A percentile compares a stretch with the other conserved stretches of the same genome.
Evolutionary conservation across 805 yeast genomes (phyloP).

Genomic region (Yarrowia bubula): DNA sequence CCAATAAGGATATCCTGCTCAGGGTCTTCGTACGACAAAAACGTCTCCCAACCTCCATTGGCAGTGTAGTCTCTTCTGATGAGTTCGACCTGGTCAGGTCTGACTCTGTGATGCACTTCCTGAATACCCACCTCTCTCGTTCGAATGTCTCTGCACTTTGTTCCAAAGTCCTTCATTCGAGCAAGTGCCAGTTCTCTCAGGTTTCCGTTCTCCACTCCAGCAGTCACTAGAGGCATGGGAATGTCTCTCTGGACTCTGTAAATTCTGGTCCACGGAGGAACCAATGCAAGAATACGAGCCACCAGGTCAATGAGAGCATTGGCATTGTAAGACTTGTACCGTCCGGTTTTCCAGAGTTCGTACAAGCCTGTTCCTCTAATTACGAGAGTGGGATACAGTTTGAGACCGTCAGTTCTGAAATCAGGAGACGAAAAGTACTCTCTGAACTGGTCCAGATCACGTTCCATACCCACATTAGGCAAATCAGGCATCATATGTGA

Average conservation of each 20-base stretch:
- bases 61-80: slow-evolving; percentile 95
- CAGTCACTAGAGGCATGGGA: slow-evolving; percentile 97
- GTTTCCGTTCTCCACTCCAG: slow-evolving; percentile 98
- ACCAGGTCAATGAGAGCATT: slow-evolving; percentile 91
- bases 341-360: slow-evolving; percentile 95
- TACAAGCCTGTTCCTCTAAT: slow-evolving; percentile 96
- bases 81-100: slow-evolving; percentile 95
- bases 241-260: slow-evolving; percentile 98
- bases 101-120: slow-evolving; percentile 94
- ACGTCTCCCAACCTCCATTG: slow-evolving; percentile 98
- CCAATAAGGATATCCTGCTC: slow-evolving; percentile 95
- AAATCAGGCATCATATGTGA: slow-evolving; percentile 99
- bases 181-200: slow-evolving; percentile 92
- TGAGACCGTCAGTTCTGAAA: slow-evolving; percentile 94
- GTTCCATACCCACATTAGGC: slow-evolving; percentile 98
- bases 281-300: slow-evolving; percentile 91
- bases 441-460: slow-evolving; percentile 91
- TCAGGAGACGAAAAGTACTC: slow-evolving; percentile 97
- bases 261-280: slow-evolving; percentile 99
- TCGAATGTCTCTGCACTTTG: slow-evolving; percentile 91
- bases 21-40: slow-evolving; percentile 93
- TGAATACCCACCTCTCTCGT: slow-evolving; percentile 98
- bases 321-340: slow-evolving; percentile 91
- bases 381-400: slow-evolving; percentile 92
- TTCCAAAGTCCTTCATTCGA: slow-evolving; percentile 97